phyloP scores from a whole-genome alignment of 306 rosid species.

The Prunus campanulata region DNA sequence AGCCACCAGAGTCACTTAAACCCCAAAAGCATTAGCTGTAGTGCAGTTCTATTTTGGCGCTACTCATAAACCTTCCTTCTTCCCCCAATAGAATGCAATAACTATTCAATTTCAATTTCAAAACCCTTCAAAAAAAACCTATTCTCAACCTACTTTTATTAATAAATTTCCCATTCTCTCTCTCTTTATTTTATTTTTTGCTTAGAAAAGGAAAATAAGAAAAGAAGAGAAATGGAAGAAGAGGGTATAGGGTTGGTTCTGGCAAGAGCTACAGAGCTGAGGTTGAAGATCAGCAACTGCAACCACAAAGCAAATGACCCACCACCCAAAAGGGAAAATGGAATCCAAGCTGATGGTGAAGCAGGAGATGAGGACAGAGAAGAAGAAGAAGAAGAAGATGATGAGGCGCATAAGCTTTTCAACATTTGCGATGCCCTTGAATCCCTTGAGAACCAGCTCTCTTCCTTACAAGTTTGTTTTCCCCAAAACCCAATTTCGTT shows the following conservation, averaged over 20 bases:
- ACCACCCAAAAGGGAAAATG: constrained; percentile 4
- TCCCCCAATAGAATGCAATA: not conserved
- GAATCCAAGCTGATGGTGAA: constrained; percentile 9
- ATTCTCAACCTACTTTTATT: not conserved
- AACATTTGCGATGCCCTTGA: constrained; percentile 81
- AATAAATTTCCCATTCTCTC: not conserved
- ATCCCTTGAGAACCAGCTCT: constrained; percentile 83
- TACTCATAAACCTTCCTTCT: constrained; percentile 10
- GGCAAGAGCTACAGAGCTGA: constrained; percentile 86
- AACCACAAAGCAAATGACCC: constrained; percentile 46
- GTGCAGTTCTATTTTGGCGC: constrained; percentile 28
- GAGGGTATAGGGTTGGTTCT: constrained; percentile 84
- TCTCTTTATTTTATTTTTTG: not conserved
- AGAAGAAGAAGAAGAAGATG: constrained; percentile 38
- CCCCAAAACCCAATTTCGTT: constrained; percentile 15
- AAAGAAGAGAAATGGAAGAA: constrained; percentile 48
- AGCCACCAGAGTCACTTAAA: constrained; percentile 27
- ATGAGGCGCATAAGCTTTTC: constrained; percentile 53
- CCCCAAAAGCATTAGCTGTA: not conserved
- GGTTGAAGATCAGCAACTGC: constrained; percentile 74
- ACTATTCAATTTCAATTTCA: not conserved
- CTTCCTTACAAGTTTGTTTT: constrained; percentile 66
- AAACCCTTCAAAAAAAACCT: not conserved
- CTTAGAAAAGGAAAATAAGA: not conserved
- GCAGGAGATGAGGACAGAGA: constrained; percentile 14